Evolutionary conservation across 164 flowering plant genomes (phyloP), one percentile per base, ranked within the genome.

Genomic region (Magnolia officinalis): DNA sequence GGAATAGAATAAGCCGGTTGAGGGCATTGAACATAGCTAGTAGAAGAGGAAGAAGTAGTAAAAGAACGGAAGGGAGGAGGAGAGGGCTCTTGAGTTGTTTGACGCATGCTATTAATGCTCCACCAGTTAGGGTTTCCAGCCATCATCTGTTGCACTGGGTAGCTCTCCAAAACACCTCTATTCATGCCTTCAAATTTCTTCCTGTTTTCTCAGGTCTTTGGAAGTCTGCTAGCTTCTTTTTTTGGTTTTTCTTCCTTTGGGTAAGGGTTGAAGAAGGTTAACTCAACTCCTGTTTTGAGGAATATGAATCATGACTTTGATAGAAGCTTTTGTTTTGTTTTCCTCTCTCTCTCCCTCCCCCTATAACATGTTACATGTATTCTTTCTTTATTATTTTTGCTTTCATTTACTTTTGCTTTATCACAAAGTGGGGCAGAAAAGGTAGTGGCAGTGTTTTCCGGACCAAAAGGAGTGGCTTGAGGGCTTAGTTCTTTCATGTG

Each of bases 61-160:
- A 23, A 67, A 45, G 50, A 61, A 45, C n/a, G 29, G 50, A 73
- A 74, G 85, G 79, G 11, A 78, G 73, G 73, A 80, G 82, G 73
- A 72, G 81, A 59, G 20, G 81, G 67, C 77, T 79, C 86, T 29
- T 77, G 84, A 71, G 81, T 76, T 31, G 87, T 87, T 67, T 85
- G 80, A 14, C 79, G 70, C 82, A 80, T 83, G 88, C 72, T 80
- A 72, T 83, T 86, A 70, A 87, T 84, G 80, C 80, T 90, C 94
- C 96, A 92, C 95, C 90, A 89, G 74, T 81, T 89, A 80, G 93
- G 91, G 88, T 86, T 91, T 81, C 91, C 92, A 26, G 89, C 86
- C 89, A 87, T 85, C 86, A 89, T 83, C 80, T 90, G 90, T 72
- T 88, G 90, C 83, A 87, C 90, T 67, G 87, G 89, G 19, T 87